Percentiles rank a stretch among this genome's conserved stretches.
Conservation (phyloP, 2,329 filamentous ascomycete species). For the Neocatenulostroma microsporum region DNA sequence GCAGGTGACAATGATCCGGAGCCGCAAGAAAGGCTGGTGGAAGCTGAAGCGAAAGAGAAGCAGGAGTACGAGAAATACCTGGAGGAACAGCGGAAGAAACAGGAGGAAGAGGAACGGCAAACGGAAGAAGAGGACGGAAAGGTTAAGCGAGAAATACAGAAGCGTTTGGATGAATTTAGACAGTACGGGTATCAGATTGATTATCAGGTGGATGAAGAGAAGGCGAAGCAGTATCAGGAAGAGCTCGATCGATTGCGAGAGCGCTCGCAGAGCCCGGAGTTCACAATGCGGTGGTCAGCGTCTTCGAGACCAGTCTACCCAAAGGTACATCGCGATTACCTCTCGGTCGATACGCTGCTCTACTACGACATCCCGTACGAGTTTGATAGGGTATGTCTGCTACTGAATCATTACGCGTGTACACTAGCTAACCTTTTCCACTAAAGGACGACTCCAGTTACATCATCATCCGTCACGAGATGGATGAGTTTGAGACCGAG, state of each 20-base stretch:
- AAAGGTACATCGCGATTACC: slow-evolving; percentile 41
- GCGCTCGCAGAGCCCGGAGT: too few relatives aligned
- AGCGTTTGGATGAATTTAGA: slow-evolving; percentile 37
- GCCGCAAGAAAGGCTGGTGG: too few relatives aligned
- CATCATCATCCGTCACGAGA: slow-evolving; percentile 44
- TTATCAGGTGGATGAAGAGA: slow-evolving; percentile 41
- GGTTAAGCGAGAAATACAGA: slow-evolving; percentile 40
- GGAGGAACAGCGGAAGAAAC: slow-evolving; percentile 34
- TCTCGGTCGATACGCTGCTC: slow-evolving; percentile 39
- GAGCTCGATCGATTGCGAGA: slow-evolving; percentile 10
- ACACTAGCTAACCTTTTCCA: too few relatives aligned
- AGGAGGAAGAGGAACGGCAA: slow-evolving; percentile 33
- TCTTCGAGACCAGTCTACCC: slow-evolving; percentile 41
- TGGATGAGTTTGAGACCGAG: slow-evolving; percentile 42
- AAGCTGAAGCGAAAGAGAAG: slow-evolving; percentile 37
- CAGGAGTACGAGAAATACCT: slow-evolving; percentile 33
- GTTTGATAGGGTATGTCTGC: slow-evolving; percentile 40
- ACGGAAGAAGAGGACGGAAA: slow-evolving; percentile 17
- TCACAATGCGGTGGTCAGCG: too few relatives aligned
- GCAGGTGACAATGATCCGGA: too few relatives aligned
- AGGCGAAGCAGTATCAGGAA: slow-evolving; percentile 30
- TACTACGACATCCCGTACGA: slow-evolving; percentile 45
- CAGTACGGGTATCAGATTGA: slow-evolving; percentile 44
- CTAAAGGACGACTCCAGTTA: slow-evolving; percentile 40
- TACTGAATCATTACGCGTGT: slow-evolving; percentile 9